Percentiles rank a stretch among this genome's conserved stretches.
These are phyloP conservation scores for Citrus unshiu DNA, from an alignment of 345 rosid species.

Conservation along the genomic window DNA sequence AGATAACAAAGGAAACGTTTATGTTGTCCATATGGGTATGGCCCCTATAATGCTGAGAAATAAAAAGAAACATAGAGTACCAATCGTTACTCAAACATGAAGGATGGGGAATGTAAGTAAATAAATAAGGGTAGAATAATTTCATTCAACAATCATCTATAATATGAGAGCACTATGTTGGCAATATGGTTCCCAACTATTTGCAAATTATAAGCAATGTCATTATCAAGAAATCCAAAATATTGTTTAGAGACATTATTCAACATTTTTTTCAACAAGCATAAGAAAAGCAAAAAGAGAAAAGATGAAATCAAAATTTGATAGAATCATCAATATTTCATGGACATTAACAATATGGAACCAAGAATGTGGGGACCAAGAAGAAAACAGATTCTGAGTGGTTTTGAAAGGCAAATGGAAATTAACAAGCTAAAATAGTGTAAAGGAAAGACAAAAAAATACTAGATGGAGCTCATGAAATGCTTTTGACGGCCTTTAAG, in stretches of 20 bases:
- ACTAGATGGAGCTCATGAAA: not conserved
- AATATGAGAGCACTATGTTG: not conserved
- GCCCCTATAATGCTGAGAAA: not conserved
- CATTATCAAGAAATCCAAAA: not conserved
- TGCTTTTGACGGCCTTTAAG: not conserved
- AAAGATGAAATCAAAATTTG: not conserved
- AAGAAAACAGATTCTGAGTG: not conserved
- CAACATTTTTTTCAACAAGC: not conserved
- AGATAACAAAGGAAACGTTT: not conserved
- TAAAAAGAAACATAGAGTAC: too few relatives aligned
- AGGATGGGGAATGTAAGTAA: not conserved
- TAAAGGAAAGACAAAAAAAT: too few relatives aligned
- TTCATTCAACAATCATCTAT: not conserved
- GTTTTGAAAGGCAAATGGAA: not conserved
- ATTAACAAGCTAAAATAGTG: not conserved
- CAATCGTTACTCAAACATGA: not conserved
- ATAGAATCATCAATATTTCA: not conserved
- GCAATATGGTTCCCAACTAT: not conserved
- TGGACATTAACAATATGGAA: not conserved
- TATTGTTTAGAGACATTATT: not conserved
- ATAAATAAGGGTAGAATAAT: not conserved
- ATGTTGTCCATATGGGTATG: not conserved
- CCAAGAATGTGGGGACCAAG: not conserved
- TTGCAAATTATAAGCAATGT: not conserved
- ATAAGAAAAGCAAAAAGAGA: not conserved